Base-by-base conservation (phyloP, 176 grass and related monocot species). In the Saccharum officinarum region DNA sequence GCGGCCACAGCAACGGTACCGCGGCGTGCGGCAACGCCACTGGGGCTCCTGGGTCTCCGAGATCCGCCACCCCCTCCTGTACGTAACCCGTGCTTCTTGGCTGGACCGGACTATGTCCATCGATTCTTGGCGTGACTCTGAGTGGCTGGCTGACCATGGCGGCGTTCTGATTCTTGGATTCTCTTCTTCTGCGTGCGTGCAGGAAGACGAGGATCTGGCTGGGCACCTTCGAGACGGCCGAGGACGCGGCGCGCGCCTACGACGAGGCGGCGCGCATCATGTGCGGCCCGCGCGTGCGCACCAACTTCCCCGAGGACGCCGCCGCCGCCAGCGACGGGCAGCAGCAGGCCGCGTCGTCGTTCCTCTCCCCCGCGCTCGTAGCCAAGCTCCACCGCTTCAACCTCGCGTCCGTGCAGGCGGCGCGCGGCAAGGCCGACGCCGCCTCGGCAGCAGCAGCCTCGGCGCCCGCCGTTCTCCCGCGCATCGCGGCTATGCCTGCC, bases 11-110 rank as follows among this genome's bases (percentile, higher is more conserved):
- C 94, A 97, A 18, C 86, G 94, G 50, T 97, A 93, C n/a, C 94
- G 91, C 23, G 94, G 94, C 17, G 94, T 97, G 14, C 84, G 97
- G 59, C 97, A 99, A 67, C 97, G 97, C 79, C 94, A 99, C 52
- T 99, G 97, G 97, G 97, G 97, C 10, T 99, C 97, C 83, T 99
- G 97, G 97, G 97, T 99, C 75, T 99, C 97, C n/a, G 97, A 99
- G 84, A 99, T 99, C 52, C 92, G 97, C 71, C 97, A 99, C 71
- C 97, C 97, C 1, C 97, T 99, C 78, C 90, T 99, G 95, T 98
- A 86, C 84, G 86, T 71, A 42, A 26, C 49, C 1, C n/a, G 17
- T 83, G 39, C 23, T 76, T 30, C 49, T 31, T 60, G n/a, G n/a
- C 20, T 23, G 16, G 2, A 52, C 1, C 9, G 81, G 16, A 54